Conservation (phyloP, 2,329 filamentous ascomycete species). For the Aspergillus ochraceoroseus region DNA sequence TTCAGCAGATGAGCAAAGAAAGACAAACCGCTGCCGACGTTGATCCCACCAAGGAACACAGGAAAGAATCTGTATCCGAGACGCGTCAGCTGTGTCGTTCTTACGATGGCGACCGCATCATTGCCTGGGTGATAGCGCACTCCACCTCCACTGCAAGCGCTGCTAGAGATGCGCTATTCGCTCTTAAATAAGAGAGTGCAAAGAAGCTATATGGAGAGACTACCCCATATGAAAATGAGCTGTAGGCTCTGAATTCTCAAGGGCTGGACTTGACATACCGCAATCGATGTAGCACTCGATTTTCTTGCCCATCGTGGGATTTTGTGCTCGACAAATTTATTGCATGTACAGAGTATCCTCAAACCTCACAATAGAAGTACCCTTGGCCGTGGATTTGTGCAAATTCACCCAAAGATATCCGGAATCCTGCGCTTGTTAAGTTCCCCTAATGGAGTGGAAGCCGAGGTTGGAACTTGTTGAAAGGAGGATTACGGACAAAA, state of each 20-base stretch:
- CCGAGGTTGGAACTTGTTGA: too few relatives aligned
- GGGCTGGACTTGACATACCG: not conserved
- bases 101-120: too few relatives aligned
- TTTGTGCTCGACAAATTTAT: too few relatives aligned
- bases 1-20: too few relatives aligned
- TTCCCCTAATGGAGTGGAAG: too few relatives aligned
- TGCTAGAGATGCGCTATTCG: slow-evolving; percentile 43
- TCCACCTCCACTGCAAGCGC: slow-evolving; percentile 61
- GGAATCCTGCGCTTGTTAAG: too few relatives aligned
- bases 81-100: slow-evolving; percentile 1
- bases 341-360: too few relatives aligned
- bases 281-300: slow-evolving; percentile 12
- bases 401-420: too few relatives aligned
- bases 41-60: slow-evolving; percentile 66
- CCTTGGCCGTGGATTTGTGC: too few relatives aligned
- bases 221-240: not conserved
- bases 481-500: too few relatives aligned
- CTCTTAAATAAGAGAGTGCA: slow-evolving; percentile 3
- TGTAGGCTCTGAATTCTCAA: not conserved
- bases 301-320: not conserved
- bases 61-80: slow-evolving; percentile 63
- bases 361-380: too few relatives aligned
- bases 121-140: slow-evolving; percentile 48
- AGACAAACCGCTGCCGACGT: slow-evolving; percentile 51
- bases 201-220: slow-evolving; percentile 12